These are phyloP conservation scores for Ceratobasidium sp. DNA, from an alignment of 1,284 basidiomycete genomes.

Conservation along the genomic window DNA sequence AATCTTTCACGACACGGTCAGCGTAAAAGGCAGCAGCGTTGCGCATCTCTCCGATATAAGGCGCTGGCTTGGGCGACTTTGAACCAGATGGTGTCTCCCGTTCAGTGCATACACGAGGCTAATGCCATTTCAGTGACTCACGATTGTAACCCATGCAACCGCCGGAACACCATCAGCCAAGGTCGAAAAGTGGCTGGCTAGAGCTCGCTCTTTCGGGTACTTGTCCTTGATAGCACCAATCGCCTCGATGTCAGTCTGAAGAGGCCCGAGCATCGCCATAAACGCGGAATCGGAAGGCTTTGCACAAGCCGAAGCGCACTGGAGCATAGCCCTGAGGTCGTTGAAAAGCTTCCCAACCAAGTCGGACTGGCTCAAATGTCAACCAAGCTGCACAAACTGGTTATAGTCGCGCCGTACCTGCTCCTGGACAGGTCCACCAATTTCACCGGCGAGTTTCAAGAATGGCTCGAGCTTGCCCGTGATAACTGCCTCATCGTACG, in stretches of 20 bases:
- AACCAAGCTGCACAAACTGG: not conserved
- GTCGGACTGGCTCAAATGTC: slow-evolving; percentile 63
- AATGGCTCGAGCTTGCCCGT: slow-evolving; percentile 79
- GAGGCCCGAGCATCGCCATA: slow-evolving; percentile 72
- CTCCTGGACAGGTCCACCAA: slow-evolving; percentile 79
- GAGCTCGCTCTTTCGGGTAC: slow-evolving; percentile 80
- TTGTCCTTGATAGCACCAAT: slow-evolving; percentile 86
- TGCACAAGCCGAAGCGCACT: slow-evolving; percentile 76
- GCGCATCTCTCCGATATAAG: slow-evolving; percentile 86
- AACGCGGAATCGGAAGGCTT: slow-evolving; percentile 79
- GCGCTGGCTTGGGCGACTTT: slow-evolving; percentile 84
- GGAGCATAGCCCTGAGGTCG: slow-evolving; percentile 75
- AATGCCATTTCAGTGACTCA: slow-evolving; percentile 55
- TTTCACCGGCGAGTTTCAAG: slow-evolving; percentile 74
- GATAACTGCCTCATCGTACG: slow-evolving; percentile 80
- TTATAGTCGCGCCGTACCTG: slow-evolving; percentile 67
- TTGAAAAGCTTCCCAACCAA: slow-evolving; percentile 76
- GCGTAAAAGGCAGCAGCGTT: slow-evolving; percentile 92
- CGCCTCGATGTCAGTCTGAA: slow-evolving; percentile 78
- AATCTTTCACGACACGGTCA: slow-evolving; percentile 92
- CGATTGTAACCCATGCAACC: slow-evolving; percentile 93
- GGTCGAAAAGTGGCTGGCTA: slow-evolving; percentile 82
- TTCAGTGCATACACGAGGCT: slow-evolving; percentile 23
- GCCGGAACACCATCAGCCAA: slow-evolving; percentile 85
- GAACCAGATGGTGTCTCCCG: not conserved